Conservation (phyloP, 1,284 basidiomycete genomes). For the Somion occarium region DNA sequence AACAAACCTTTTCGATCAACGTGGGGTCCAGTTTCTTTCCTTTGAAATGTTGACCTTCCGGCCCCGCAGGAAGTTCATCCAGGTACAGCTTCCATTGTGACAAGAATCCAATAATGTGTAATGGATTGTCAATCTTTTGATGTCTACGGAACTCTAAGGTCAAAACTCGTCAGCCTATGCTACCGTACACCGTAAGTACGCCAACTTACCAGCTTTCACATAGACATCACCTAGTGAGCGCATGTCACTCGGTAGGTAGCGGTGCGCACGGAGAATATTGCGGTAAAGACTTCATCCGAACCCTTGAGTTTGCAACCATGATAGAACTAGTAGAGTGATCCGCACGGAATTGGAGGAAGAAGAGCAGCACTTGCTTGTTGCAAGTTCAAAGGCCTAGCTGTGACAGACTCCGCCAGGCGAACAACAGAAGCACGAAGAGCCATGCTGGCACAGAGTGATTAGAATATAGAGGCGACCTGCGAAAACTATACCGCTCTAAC, state of each 20-base stretch:
- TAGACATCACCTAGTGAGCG: conserved; percentile 84
- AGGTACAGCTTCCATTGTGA: conserved; percentile 92
- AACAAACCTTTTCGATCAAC: conserved; percentile 72
- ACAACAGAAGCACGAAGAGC: conserved; percentile 42
- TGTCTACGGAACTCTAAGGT: conserved; percentile 79
- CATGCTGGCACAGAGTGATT: too few relatives aligned
- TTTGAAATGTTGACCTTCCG: conserved; percentile 42
- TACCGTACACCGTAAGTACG: too few relatives aligned
- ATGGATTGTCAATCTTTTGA: conserved; percentile 73
- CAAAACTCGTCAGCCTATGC: too few relatives aligned
- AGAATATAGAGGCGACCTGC: too few relatives aligned
- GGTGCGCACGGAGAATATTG: conserved; percentile 75
- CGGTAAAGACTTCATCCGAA: conserved; percentile 63
- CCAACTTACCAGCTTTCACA: conserved; percentile 73
- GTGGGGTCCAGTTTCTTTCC: conserved; percentile 75
- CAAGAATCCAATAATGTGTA: conserved; percentile 88
- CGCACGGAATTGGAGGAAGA: conserved; percentile 79
- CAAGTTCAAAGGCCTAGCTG: conserved; percentile 58
- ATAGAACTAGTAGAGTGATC: conserved; percentile 12
- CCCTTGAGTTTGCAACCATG: conserved; percentile 1
- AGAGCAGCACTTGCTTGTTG: conserved; percentile 65
- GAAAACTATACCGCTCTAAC: too few relatives aligned
- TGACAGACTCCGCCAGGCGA: conserved; percentile 61
- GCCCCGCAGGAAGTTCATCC: conserved; percentile 56
- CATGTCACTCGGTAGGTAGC: conserved; percentile 75